Evolutionary conservation across 352 stramenopile genomes (phyloP).

Genomic region (Phytophthora brassicae): DNA sequence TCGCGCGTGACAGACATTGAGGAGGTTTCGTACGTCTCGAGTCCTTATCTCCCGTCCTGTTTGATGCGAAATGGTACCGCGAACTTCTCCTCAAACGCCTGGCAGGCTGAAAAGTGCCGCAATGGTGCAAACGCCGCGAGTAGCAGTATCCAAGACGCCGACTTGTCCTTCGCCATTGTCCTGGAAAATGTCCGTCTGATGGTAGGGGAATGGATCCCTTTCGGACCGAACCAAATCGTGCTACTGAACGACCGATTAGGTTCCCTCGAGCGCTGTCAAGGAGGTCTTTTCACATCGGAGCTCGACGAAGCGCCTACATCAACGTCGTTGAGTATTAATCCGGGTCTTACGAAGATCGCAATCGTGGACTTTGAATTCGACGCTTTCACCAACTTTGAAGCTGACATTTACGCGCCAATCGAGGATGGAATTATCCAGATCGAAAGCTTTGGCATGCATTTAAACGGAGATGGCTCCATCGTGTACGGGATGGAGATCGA

Average conservation of each 20-base stretch:
- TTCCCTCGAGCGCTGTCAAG: constrained; percentile 95
- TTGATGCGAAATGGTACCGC: constrained; percentile 90
- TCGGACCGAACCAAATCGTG: constrained; percentile 97
- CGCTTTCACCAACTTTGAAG: constrained; percentile 98
- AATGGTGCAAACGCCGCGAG: constrained; percentile 50
- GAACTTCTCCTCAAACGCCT: constrained; percentile 94
- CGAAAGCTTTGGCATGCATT: constrained; percentile 95
- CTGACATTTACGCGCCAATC: constrained; percentile 95
- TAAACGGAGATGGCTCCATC: constrained; percentile 79
- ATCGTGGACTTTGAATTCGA: constrained; percentile 98
- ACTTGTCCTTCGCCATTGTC: constrained; percentile 95
- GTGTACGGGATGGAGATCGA: constrained; percentile 93
- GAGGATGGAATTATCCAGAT: constrained; percentile 95
- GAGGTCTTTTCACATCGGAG: constrained; percentile 95
- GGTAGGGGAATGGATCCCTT: constrained; percentile 98
- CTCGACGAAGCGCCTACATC: constrained; percentile 86
- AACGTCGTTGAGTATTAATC: constrained; percentile 78
- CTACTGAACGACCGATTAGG: constrained; percentile 97
- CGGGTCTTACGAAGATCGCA: constrained; percentile 95
- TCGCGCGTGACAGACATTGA: constrained; percentile 96
- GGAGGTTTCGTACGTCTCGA: constrained; percentile 97
- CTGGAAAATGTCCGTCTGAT: constrained; percentile 97
- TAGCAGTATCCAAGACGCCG: constrained; percentile 85
- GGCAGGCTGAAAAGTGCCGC: constrained; percentile 86
- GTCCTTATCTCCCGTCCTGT: constrained; percentile 95